Evolutionary conservation across 129 eudicot genomes (phyloP), one percentile per base, ranked within the genome.

Genomic region (carrot (Daucus carota)): DNA sequence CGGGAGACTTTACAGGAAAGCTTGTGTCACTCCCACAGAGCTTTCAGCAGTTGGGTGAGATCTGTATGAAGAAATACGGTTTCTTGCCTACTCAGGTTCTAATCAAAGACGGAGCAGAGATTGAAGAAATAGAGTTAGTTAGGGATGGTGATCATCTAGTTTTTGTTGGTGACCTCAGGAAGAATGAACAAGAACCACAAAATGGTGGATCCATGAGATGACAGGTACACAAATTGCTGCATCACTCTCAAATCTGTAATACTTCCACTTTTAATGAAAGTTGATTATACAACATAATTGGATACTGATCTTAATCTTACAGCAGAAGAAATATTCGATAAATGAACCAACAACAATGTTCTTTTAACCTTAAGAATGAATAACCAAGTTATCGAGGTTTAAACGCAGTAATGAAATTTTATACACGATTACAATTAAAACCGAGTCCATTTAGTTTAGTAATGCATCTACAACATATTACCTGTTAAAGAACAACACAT

Each of bases 101-200:
- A 77, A 85, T 68, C 34, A 77, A 81, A 76, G 92, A 85, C 29
- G 96, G 99, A 38, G 97, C 96, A 42, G 92, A 76, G 29, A 80
- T 95, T 45, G 99, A 95, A 46, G 88, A 87, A 52, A 88, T 91
- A 50, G 96, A 79, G 83, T 40, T 90, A 43, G 85, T 95, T 57
- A 85, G 97, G 73, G 97, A 95, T 48, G 99, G 96, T 47, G 99
- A 95, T 83, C 90, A 84, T 72, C 78, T 95, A 59, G 87, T 92
- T 81, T 87, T 93, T 67, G 85, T 76, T 1, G 62, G 82, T 60
- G 89, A 90, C 54, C 67, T 54, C 46, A 82, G 57, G 17, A 48
- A 18, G 70, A 36, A 63, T 33, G 73, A 73, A 46, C 22, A 43
- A 34, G 26, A 59, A 72, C 57, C 73, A 44, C 32, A 48, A 79